Evolutionary conservation across 306 rosid genomes (phyloP).

Genomic region (Trifolium subterraneum): DNA sequence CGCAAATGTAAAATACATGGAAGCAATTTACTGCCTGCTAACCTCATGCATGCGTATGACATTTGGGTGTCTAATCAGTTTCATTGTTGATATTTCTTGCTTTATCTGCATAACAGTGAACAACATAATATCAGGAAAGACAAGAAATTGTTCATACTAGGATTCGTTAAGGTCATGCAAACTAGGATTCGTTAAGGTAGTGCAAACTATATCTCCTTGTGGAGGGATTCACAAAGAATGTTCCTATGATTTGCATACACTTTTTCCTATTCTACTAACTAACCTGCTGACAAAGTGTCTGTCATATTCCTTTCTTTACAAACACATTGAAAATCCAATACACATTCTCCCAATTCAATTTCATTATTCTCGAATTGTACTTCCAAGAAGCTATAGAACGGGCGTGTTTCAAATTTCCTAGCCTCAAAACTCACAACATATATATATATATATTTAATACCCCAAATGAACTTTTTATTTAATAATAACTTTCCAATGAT

Average conservation of each 20-base stretch:
- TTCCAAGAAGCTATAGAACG: background rate
- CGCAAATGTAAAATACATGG: constrained; percentile 17
- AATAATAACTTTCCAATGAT: background rate
- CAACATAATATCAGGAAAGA: constrained; percentile 20
- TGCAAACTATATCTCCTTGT: background rate
- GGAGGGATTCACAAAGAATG: background rate
- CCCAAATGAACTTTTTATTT: background rate
- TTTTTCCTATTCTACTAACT: background rate
- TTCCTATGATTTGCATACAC: too few species aligned
- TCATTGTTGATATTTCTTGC: constrained; percentile 96
- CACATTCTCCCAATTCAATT: background rate
- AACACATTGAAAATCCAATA: background rate
- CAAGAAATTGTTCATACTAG: too few species aligned
- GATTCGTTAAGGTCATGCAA: constrained; percentile 11
- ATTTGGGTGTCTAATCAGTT: constrained; percentile 88
- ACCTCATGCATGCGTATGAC: constrained; percentile 96
- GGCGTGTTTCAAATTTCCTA: background rate
- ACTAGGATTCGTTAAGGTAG: constrained; percentile 1
- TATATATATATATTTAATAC: too few species aligned
- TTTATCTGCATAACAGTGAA: constrained; percentile 71
- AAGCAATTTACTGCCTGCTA: constrained; percentile 39
- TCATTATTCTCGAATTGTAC: background rate
- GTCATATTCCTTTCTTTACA: background rate
- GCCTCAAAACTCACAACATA: background rate
- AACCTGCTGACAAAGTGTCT: background rate